A percentile compares a stretch with the other conserved stretches of the same genome.
phyloP scores from a whole-genome alignment of 306 rosid genomes.

The Glycine soja region DNA sequence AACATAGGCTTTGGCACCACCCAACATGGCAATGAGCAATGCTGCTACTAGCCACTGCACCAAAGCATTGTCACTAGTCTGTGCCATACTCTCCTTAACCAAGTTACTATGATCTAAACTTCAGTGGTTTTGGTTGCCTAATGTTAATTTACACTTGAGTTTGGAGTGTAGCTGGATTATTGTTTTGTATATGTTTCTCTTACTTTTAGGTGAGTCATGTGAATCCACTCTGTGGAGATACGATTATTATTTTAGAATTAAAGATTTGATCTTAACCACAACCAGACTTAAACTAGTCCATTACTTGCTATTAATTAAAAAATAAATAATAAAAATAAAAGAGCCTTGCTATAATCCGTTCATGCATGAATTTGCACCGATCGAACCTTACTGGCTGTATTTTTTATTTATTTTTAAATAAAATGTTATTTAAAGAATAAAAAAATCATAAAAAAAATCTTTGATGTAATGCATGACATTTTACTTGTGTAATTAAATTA shows the following conservation, averaged over 20 bases:
- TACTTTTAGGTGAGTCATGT: conserved; percentile 54
- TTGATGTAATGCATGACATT: background rate
- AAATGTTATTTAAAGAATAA: no score
- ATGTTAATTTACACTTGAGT: conserved; percentile 47
- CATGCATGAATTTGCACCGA: background rate
- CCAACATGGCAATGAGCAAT: conserved; percentile 50
- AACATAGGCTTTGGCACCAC: conserved; percentile 41
- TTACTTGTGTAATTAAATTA: no score
- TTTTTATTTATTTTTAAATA: background rate
- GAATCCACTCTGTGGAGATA: conserved; percentile 50
- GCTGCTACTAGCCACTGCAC: conserved; percentile 42
- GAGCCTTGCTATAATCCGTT: background rate
- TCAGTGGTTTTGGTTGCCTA: background rate
- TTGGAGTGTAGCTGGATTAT: conserved; percentile 22
- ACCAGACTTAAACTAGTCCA: background rate
- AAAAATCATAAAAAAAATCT: no score
- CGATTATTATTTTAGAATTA: conserved; percentile 23
- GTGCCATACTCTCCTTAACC: conserved; percentile 48
- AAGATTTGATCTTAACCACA: background rate
- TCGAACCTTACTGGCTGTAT: background rate
- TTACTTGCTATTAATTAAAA: background rate
- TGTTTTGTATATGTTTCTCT: conserved; percentile 20
- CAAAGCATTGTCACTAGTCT: conserved; percentile 18
- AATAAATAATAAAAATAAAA: background rate
- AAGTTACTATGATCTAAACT: background rate